These are phyloP conservation scores for Bacidia rubella DNA, from an alignment of 495 filamentous ascomycete genomes.

Conservation along the genomic window DNA sequence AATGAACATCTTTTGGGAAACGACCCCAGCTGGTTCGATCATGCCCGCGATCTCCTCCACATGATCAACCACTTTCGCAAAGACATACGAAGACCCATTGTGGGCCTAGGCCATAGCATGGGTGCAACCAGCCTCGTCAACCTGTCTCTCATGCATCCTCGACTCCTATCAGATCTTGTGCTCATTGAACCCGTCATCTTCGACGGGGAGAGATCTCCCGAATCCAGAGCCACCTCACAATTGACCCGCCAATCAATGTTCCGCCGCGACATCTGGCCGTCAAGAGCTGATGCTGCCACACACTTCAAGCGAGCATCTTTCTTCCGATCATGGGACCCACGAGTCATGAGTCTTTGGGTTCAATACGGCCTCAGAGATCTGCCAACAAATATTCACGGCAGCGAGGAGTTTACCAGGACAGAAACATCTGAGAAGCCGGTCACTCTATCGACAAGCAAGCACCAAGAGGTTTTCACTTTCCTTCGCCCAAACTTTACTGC, in stretches of 20 bases:
- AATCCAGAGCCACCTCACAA: background rate
- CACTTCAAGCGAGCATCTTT: constrained; percentile 48
- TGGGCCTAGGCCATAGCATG: constrained; percentile 71
- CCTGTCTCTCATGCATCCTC: constrained; percentile 29
- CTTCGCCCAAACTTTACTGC: constrained; percentile 39
- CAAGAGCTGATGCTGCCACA: constrained; percentile 43
- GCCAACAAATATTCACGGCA: constrained; percentile 30
- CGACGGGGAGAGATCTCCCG: no score
- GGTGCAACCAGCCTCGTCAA: constrained; percentile 35
- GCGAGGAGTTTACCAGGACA: background rate
- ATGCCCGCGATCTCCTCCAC: constrained; percentile 75
- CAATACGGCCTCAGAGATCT: constrained; percentile 47
- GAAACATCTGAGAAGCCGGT: constrained; percentile 28
- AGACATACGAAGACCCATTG: constrained; percentile 68
- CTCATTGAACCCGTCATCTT: constrained; percentile 33
- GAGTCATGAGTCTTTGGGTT: constrained; percentile 54
- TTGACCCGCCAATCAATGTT: background rate
- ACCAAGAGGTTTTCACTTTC: constrained; percentile 52
- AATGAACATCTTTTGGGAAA: constrained; percentile 66
- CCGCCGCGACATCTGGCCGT: constrained; percentile 55
- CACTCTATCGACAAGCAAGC: constrained; percentile 42
- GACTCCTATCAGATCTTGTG: constrained; percentile 29
- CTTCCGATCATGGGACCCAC: constrained; percentile 61
- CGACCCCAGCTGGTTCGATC: constrained; percentile 80
- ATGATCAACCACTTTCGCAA: constrained; percentile 72